Percentiles rank a stretch among this genome's conserved stretches.
Conservation (phyloP, 169 alveolate species). For the Eimeria acervulina region DNA sequence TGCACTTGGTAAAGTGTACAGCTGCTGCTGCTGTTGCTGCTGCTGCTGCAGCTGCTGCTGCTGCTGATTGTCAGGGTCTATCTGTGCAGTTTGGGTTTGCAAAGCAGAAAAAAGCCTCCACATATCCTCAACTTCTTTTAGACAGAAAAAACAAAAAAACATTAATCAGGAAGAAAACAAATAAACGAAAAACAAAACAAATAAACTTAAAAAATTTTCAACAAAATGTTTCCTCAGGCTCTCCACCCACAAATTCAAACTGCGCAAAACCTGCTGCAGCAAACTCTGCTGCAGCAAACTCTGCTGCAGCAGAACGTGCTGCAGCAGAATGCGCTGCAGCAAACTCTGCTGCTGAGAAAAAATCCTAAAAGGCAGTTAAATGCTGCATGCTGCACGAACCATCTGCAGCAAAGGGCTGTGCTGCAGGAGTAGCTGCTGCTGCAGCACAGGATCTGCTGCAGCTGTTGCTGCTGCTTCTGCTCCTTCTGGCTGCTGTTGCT, state of each 20-base stretch:
- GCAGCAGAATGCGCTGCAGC: neutral
- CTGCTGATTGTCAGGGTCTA: too few species aligned
- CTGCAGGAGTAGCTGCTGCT: conserved; percentile 9
- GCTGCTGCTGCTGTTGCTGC: conserved; percentile 6
- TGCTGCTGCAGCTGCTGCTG: conserved; percentile 16
- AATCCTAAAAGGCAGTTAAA: neutral
- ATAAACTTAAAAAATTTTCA: too few species aligned
- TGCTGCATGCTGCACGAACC: conserved; percentile 1
- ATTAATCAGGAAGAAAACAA: too few species aligned
- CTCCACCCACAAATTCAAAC: neutral
- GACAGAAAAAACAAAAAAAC: too few species aligned
- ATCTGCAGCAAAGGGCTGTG: neutral
- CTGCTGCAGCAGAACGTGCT: neutral
- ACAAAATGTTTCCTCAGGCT: too few species aligned
- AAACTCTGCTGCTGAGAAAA: neutral
- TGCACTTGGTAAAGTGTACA: neutral
- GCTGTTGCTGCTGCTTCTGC: neutral
- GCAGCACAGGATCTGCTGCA: neutral
- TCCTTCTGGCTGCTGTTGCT: neutral
- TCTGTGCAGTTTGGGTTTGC: too few species aligned
- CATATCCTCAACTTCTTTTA: too few species aligned
- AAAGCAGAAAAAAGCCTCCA: too few species aligned
- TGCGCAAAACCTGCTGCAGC: neutral
- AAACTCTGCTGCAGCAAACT: neutral
- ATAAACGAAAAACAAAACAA: too few species aligned